Evolutionary conservation across 345 rosid genomes (phyloP).

Genomic region (Lenwebbia sp.): DNA sequence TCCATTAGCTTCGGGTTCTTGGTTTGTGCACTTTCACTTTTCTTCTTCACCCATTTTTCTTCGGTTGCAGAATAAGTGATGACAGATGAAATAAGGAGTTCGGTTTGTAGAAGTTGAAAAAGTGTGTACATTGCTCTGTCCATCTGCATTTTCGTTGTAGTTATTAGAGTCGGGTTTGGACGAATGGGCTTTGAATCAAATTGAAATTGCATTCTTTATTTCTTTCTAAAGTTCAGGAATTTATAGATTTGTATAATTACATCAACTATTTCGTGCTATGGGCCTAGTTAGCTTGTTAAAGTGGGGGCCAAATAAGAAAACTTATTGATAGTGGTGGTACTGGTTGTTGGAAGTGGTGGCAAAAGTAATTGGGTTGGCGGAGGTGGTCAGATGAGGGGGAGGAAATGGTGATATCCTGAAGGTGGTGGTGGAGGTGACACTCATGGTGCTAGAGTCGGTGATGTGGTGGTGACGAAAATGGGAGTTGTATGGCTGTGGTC

Average conservation of each 20-base stretch:
- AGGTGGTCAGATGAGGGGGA: background rate
- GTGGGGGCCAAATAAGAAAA: background rate
- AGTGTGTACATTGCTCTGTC: background rate
- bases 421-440: background rate
- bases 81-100: background rate
- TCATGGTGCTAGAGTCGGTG: background rate
- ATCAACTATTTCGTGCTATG: background rate
- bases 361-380: background rate
- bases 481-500: background rate
- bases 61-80: background rate
- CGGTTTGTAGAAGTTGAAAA: background rate
- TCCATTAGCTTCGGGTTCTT: conserved; percentile 34
- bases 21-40: conserved; percentile 7
- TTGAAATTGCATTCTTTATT: background rate
- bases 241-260: background rate
- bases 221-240: background rate
- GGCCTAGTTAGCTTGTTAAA: background rate
- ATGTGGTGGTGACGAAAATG: background rate
- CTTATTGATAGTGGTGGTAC: background rate
- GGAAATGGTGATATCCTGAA: background rate
- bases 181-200: background rate
- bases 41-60: background rate
- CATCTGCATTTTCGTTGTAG: background rate
- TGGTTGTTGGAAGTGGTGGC: background rate
- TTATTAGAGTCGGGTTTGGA: background rate